Evolutionary conservation across 2,329 filamentous ascomycete species (phyloP).

Genomic region (Colletotrichum sp.): DNA sequence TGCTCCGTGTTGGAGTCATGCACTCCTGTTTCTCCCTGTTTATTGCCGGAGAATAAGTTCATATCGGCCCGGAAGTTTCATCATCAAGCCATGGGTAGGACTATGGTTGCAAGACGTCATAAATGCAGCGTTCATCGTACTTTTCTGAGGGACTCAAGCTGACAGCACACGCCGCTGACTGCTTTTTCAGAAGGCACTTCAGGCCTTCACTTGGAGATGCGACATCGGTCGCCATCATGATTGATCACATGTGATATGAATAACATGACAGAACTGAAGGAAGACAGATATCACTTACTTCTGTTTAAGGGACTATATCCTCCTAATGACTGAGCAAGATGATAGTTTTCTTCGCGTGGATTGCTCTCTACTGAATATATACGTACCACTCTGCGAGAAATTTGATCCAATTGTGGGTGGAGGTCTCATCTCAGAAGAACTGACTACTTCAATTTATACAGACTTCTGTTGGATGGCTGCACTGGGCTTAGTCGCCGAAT

Average conservation of each 20-base stretch:
- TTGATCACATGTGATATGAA: fast-evolving
- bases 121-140: not conserved
- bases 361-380: fast-evolving
- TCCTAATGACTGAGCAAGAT: not conserved
- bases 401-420: not conserved
- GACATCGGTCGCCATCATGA: not conserved
- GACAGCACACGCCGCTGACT: not conserved
- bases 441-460: not conserved
- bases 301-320: not conserved
- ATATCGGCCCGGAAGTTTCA: too few species aligned
- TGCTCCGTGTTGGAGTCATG: too few species aligned
- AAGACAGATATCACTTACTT: too few species aligned
- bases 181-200: not conserved
- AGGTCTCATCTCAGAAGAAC: fast-evolving
- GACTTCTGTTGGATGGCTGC: not conserved
- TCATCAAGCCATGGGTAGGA: too few species aligned
- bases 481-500: not conserved
- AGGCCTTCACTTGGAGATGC: not conserved
- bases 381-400: fast-evolving
- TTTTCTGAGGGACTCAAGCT: not conserved
- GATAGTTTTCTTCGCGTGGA: fast-evolving
- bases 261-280: not conserved
- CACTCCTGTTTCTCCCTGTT: too few species aligned
- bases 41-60: too few species aligned
- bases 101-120: not conserved